These are phyloP conservation scores for Colletotrichum cuscutae DNA, from an alignment of 2,329 filamentous ascomycete species.

Conservation along the genomic window DNA sequence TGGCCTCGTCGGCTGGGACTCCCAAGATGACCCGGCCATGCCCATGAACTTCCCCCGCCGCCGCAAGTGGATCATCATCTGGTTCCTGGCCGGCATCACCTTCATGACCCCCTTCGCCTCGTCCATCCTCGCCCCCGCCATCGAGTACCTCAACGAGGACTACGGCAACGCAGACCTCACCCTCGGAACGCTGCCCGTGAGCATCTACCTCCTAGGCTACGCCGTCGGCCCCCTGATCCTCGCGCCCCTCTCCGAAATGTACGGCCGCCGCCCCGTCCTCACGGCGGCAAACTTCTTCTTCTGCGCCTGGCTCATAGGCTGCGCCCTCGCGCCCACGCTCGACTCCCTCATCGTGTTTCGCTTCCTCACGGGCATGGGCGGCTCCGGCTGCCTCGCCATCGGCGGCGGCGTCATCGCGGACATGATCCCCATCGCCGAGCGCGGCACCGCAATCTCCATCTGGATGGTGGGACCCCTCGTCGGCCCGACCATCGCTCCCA, in stretches of 20 bases:
- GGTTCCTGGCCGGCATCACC: constrained; percentile 68
- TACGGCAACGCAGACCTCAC: constrained; percentile 55
- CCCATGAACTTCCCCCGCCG: constrained; percentile 66
- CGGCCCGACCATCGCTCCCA: constrained; percentile 57
- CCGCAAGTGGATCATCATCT: constrained; percentile 68
- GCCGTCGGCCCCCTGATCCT: constrained; percentile 67
- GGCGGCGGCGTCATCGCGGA: constrained; percentile 67
- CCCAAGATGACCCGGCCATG: constrained; percentile 65
- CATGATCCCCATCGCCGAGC: constrained; percentile 58
- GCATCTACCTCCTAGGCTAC: constrained; percentile 71
- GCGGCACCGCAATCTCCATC: constrained; percentile 59
- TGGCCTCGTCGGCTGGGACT: constrained; percentile 70
- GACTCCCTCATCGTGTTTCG: constrained; percentile 67
- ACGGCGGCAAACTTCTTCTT: constrained; percentile 69
- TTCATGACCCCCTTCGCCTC: constrained; percentile 74
- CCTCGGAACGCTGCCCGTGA: constrained; percentile 64
- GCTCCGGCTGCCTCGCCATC: constrained; percentile 63
- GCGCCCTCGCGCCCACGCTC: constrained; percentile 67
- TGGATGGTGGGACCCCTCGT: constrained; percentile 57
- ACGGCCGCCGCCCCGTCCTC: constrained; percentile 68
- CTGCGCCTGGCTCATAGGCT: constrained; percentile 71
- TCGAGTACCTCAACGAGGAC: constrained; percentile 54
- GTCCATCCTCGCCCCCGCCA: constrained; percentile 66
- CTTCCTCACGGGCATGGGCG: constrained; percentile 68
- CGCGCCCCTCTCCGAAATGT: constrained; percentile 71